Base-by-base conservation (phyloP, 1,139 yeast genomes). In the Zygosaccharomyces pseudobailii region DNA sequence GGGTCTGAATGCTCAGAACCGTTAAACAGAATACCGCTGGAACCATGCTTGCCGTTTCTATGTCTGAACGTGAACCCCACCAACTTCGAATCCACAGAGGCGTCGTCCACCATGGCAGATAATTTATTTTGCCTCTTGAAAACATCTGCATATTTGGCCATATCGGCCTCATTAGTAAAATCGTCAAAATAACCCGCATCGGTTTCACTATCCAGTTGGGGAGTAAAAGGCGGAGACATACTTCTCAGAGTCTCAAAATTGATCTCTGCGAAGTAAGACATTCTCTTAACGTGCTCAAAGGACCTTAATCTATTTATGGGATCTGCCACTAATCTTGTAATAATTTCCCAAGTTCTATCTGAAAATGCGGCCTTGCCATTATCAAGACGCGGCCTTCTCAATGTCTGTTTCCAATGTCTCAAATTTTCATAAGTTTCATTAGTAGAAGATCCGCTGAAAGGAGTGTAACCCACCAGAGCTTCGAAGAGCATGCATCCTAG, bases 121-220 rank as follows among this genome's bases (percentile, higher is more conserved):
- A 92, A 79, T 56, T 86, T 90, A 48, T 80, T 87, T 61, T 85
- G 88, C 69, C 94, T 84, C 56, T 88, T 90, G 74, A 89, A 84
- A 19, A 94, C 98, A 62, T 94, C 98, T 61, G 94, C 92, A 71
- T 94, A 94, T 69, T 92, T 90, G 57, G 92, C 90, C 97, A 94
- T 90, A 67, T 94, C 96, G 47, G 87, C 90, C 62, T 90, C 97
- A 67, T 88, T 94, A 53, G 87, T 89, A 65, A 94, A 94, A 66
- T 94, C 98, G 69, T 94, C 99, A 66, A 94, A 94, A 70, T 94
- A 94, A 1, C 98, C 99, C 0, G 97, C 97, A 70, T 94, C 99
- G 54, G 90, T 94, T 62, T 94, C 98, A 52, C 89, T 87, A 63
- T 92, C 97, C 54, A 94, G 75, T 62, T 94, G 96, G 1, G 99